Conservation (phyloP, 257 asterid species). For the Solanum ossicruentum region DNA sequence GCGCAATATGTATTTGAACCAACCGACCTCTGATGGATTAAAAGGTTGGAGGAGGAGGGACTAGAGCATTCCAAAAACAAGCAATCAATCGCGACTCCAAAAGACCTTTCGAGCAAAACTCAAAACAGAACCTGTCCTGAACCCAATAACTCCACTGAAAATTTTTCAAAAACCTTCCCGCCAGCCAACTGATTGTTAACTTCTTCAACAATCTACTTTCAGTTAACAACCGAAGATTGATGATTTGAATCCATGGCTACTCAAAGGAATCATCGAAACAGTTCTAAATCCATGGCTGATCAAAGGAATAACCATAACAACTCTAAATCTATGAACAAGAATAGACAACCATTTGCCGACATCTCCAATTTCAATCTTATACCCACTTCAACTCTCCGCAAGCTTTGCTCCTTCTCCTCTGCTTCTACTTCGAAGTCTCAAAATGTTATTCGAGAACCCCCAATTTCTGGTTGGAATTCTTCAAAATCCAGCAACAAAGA, state of each 20-base stretch:
- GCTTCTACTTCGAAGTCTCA: neutral
- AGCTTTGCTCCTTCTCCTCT: constrained; percentile 10
- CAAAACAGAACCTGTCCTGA: neutral
- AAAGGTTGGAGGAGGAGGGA: neutral
- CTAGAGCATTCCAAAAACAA: neutral
- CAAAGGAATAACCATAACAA: neutral
- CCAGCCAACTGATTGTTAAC: neutral
- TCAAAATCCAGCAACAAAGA: constrained; percentile 5
- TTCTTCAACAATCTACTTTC: neutral
- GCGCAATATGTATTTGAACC: neutral
- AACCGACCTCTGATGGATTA: neutral
- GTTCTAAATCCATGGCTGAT: neutral
- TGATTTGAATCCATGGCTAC: neutral
- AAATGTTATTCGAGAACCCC: constrained; percentile 9
- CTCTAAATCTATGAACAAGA: neutral
- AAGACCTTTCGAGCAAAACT: neutral
- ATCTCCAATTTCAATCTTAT: constrained; percentile 29
- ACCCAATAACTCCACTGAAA: neutral
- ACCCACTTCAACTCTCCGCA: constrained; percentile 32
- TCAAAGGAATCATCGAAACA: neutral
- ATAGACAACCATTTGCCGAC: constrained; percentile 35
- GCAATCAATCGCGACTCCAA: neutral
- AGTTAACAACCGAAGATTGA: neutral
- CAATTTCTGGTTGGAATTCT: constrained; percentile 5
- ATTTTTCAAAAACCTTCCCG: neutral